Percentiles rank a stretch among this genome's conserved stretches.
phyloP scores from a whole-genome alignment of 164 flowering plant genomes.

The Tetracentron sinense region DNA sequence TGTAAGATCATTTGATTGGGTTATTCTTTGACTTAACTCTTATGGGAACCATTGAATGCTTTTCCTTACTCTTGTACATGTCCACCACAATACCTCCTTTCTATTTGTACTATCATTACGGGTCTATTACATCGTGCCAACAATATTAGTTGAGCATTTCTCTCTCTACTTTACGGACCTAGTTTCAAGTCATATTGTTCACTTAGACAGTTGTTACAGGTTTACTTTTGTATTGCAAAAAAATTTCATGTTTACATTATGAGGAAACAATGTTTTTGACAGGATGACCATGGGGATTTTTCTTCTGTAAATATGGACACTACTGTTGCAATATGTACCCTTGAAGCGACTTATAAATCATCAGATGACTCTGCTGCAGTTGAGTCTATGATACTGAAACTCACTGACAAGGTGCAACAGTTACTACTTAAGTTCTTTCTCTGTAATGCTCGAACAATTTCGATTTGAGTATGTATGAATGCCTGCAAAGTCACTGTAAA shows the following conservation, averaged over 20 bases:
- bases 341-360: constrained; percentile 95
- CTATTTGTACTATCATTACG: not conserved
- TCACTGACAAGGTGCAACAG: constrained; percentile 69
- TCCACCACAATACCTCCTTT: too few relatives aligned
- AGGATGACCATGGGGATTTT: constrained; percentile 97
- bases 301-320: constrained; percentile 99
- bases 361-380: constrained; percentile 93
- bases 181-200: not conserved
- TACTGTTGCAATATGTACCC: constrained; percentile 96
- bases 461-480: too few relatives aligned
- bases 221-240: not conserved
- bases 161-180: not conserved
- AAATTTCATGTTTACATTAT: constrained; percentile 2
- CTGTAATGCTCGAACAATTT: too few relatives aligned
- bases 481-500: too few relatives aligned
- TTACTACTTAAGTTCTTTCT: not conserved
- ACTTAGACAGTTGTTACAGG: not conserved
- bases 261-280: constrained; percentile 14
- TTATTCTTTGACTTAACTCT: not conserved
- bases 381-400: constrained; percentile 73
- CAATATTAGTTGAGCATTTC: not conserved
- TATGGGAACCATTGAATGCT: not conserved
- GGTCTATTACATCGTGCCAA: not conserved
- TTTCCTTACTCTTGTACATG: not conserved
- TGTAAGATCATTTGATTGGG: not conserved